Conservation (phyloP, 202 grass and related monocot species). For the Cymbopogon flexuosus region DNA sequence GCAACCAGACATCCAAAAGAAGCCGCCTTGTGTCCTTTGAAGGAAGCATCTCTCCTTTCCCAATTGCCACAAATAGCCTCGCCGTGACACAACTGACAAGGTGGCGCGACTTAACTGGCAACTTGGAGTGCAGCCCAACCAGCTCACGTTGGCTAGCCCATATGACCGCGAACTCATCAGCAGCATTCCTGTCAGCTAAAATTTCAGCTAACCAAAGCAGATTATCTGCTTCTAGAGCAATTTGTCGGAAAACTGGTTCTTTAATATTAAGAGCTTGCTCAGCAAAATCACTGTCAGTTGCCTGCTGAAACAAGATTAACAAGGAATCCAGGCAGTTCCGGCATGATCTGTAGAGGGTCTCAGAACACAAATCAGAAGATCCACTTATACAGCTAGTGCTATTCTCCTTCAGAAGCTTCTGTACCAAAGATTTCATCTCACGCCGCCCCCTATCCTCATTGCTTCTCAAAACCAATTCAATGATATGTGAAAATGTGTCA, state of each 20-base stretch:
- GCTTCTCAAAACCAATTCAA: slow-evolving; percentile 89
- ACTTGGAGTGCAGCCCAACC: slow-evolving; percentile 53
- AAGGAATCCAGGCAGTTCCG: slow-evolving; percentile 59
- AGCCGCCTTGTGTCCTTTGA: slow-evolving; percentile 53
- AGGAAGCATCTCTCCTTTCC: slow-evolving; percentile 85
- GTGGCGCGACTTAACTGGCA: slow-evolving; percentile 75
- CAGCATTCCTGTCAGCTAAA: slow-evolving; percentile 56
- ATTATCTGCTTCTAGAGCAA: slow-evolving; percentile 79
- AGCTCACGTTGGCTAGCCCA: slow-evolving; percentile 68
- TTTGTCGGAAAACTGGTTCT: slow-evolving; percentile 48
- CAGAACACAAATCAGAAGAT: slow-evolving; percentile 51
- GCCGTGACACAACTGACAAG: slow-evolving; percentile 68
- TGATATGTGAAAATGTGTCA: slow-evolving; percentile 69
- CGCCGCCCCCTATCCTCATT: slow-evolving; percentile 72
- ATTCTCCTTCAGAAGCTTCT: slow-evolving; percentile 86
- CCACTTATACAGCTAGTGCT: slow-evolving; percentile 28
- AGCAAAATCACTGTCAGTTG: slow-evolving; percentile 43
- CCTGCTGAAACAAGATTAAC: slow-evolving; percentile 53
- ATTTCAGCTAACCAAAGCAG: slow-evolving; percentile 84
- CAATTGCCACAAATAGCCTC: slow-evolving; percentile 72
- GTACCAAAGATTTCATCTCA: slow-evolving; percentile 82
- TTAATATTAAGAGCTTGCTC: slow-evolving; percentile 41
- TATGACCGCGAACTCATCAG: slow-evolving; percentile 53
- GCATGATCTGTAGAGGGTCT: slow-evolving; percentile 64
- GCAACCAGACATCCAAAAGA: slow-evolving; percentile 73